Evolutionary conservation across 805 yeast genomes (phyloP).

Genomic region (Nematodospora valgi): DNA sequence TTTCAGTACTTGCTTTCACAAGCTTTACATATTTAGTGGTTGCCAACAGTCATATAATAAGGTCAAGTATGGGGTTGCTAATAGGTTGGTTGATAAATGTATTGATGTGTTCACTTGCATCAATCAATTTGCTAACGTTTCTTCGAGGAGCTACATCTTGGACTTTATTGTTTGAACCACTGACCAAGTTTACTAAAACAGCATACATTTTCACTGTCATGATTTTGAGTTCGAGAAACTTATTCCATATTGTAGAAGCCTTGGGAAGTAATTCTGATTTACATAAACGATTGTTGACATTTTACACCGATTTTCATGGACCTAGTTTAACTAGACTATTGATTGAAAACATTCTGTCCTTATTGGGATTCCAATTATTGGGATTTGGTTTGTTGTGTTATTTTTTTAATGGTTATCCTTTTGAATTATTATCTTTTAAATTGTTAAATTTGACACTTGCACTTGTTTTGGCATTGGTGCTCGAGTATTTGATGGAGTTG

Average conservation of each 20-base stretch:
- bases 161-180: constrained; percentile 27
- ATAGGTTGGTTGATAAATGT: constrained; percentile 34
- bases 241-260: constrained; percentile 25
- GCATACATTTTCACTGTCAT: constrained; percentile 21
- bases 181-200: constrained; percentile 19
- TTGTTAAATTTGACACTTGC: constrained; percentile 9
- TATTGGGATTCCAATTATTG: constrained; percentile 8
- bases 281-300: constrained; percentile 23
- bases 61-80: constrained; percentile 33
- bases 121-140: constrained; percentile 21
- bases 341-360: constrained; percentile 16
- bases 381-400: constrained; percentile 8
- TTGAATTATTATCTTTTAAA: constrained; percentile 11
- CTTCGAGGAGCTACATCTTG: constrained; percentile 18
- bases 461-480: constrained; percentile 42
- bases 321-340: constrained; percentile 25
- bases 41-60: constrained; percentile 31
- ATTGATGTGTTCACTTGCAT: constrained; percentile 22
- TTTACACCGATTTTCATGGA: constrained; percentile 25
- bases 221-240: constrained; percentile 27
- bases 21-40: constrained; percentile 25
- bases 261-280: constrained; percentile 22
- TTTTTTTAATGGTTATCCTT: constrained; percentile 14
- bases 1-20: constrained; percentile 11
- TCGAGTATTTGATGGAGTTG: constrained; percentile 60